Conservation (phyloP, 2,329 filamentous ascomycete species). For the Torrubiella hemipterigena region DNA sequence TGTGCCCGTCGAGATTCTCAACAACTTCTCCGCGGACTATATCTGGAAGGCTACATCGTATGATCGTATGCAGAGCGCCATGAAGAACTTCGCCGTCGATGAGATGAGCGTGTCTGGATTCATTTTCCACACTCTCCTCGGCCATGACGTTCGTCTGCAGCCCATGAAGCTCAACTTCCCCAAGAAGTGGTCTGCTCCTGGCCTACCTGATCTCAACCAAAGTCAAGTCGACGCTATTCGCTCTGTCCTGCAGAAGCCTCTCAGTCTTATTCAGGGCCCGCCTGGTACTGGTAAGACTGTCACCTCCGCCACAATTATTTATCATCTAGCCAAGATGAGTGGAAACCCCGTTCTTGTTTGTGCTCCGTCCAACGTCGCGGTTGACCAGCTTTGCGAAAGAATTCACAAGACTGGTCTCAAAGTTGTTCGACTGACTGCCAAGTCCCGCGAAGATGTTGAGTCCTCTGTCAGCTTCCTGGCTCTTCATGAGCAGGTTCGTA, state of each 20-base stretch:
- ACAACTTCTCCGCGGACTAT: constrained; percentile 97
- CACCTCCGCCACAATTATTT: constrained; percentile 96
- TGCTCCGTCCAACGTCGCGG: constrained; percentile 94
- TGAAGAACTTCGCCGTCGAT: constrained; percentile 98
- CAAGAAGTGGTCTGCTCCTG: constrained; percentile 92
- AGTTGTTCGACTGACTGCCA: constrained; percentile 94
- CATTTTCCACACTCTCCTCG: constrained; percentile 93
- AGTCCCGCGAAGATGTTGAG: constrained; percentile 96
- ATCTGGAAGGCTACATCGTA: constrained; percentile 99
- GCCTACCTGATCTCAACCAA: constrained; percentile 84
- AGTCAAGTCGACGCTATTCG: constrained; percentile 97
- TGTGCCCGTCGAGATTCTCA: constrained; percentile 88
- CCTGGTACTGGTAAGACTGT: constrained; percentile 98
- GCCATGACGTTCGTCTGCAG: constrained; percentile 86
- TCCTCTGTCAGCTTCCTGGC: constrained; percentile 95
- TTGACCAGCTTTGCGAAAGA: constrained; percentile 95
- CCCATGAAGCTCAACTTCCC: constrained; percentile 94
- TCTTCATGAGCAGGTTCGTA: constrained; percentile 90
- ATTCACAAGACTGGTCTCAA: constrained; percentile 92
- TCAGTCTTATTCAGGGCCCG: constrained; percentile 93
- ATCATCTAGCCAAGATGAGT: constrained; percentile 91
- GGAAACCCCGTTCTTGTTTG: constrained; percentile 92
- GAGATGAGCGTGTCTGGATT: constrained; percentile 98
- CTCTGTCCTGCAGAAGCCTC: constrained; percentile 81
- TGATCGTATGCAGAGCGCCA: constrained; percentile 96